Evolutionary conservation across 2,329 filamentous ascomycete species (phyloP).

Genomic region (Aspergillus unguis): DNA sequence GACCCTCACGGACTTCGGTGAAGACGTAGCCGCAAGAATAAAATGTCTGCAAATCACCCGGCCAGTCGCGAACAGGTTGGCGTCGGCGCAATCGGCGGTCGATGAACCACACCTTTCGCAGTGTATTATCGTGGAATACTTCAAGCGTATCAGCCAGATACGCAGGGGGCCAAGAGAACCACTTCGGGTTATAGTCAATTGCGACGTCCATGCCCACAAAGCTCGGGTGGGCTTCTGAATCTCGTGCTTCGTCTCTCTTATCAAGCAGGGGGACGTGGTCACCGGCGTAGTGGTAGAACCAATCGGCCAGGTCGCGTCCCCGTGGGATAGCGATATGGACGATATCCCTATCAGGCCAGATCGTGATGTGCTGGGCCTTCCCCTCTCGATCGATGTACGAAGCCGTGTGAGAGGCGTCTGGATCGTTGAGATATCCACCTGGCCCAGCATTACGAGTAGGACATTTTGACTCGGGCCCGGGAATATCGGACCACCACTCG

Average conservation of each 20-base stretch:
- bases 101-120: background rate
- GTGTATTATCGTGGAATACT: background rate
- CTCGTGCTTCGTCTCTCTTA: background rate
- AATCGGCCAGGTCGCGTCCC: background rate
- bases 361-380: background rate
- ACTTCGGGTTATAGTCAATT: background rate
- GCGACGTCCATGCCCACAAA: background rate
- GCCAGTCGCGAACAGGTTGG: background rate
- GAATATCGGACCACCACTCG: background rate
- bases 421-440: background rate
- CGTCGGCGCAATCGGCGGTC: background rate
- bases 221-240: background rate
- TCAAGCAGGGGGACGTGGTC: background rate
- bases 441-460: background rate
- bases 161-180: background rate
- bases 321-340: background rate
- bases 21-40: background rate
- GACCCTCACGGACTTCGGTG: background rate
- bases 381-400: background rate
- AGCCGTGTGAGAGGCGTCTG: background rate
- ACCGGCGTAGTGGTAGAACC: background rate
- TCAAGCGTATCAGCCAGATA: background rate
- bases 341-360: background rate
- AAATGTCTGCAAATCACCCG: background rate
- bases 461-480: background rate